Conservation (phyloP, 495 filamentous ascomycete species). For the Xylaria bambusicola region DNA sequence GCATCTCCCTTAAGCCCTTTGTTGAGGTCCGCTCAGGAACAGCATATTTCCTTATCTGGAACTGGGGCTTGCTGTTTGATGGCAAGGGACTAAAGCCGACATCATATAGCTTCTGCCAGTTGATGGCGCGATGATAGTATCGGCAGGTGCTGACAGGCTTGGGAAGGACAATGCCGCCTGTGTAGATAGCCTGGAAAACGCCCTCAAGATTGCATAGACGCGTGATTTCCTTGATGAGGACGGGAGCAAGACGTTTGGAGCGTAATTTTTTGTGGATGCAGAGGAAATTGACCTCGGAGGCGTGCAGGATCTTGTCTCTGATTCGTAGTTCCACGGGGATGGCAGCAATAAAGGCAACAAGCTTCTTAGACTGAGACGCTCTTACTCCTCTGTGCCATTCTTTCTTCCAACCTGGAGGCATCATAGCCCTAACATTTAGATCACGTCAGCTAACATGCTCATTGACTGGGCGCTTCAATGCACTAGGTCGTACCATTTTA, state of each 20-base stretch:
- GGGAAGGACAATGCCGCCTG: slow-evolving; percentile 84
- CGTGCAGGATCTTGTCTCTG: slow-evolving; percentile 69
- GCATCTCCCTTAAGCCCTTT: slow-evolving; percentile 75
- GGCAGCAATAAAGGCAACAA: slow-evolving; percentile 94
- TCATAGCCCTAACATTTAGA: slow-evolving; percentile 70
- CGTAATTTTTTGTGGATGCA: slow-evolving; percentile 97
- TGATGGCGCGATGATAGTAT: slow-evolving; percentile 88
- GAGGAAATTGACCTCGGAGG: slow-evolving; percentile 95
- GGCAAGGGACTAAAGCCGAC: slow-evolving; percentile 88
- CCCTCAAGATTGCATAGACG: slow-evolving; percentile 79
- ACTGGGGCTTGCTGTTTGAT: slow-evolving; percentile 72
- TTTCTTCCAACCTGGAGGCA: slow-evolving; percentile 91
- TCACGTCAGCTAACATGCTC: slow-evolving; percentile 25
- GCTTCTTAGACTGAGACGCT: slow-evolving; percentile 69
- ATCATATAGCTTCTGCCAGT: slow-evolving; percentile 95
- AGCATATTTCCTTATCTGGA: slow-evolving; percentile 77
- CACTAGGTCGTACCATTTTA: slow-evolving; percentile 69
- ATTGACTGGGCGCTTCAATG: neutral
- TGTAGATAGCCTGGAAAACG: slow-evolving; percentile 94
- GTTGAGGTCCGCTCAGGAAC: slow-evolving; percentile 72
- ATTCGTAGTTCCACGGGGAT: slow-evolving; percentile 82
- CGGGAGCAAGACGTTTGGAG: slow-evolving; percentile 84
- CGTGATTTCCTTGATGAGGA: slow-evolving; percentile 96
- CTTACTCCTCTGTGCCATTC: slow-evolving; percentile 96
- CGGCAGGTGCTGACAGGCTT: slow-evolving; percentile 88